Evolutionary conservation across 257 asterid species (phyloP).

Genomic region (Parsonsia alboflavescens): DNA sequence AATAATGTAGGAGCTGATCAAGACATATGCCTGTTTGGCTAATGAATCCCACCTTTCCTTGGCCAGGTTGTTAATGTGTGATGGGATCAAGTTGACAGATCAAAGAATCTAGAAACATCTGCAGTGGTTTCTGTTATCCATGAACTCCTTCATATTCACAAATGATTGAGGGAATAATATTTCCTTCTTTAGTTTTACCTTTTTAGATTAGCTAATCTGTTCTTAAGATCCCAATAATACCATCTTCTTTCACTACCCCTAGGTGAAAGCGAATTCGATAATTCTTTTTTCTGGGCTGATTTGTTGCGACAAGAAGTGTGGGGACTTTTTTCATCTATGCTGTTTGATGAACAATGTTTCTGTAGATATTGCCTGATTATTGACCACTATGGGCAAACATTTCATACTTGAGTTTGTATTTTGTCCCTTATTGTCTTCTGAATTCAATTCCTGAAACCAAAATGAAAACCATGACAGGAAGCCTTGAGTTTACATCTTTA

Average conservation of each 20-base stretch:
- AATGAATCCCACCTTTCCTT: background rate
- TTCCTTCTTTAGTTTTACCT: background rate
- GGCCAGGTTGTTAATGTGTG: too few relatives aligned
- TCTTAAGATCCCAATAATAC: background rate
- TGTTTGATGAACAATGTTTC: background rate
- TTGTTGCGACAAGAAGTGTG: background rate
- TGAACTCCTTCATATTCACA: background rate
- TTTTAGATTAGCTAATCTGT: background rate
- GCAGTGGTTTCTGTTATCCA: background rate
- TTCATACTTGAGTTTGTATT: background rate
- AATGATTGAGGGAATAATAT: background rate
- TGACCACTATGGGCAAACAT: background rate
- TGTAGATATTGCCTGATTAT: background rate
- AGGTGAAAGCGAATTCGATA: background rate
- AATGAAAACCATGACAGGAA: background rate
- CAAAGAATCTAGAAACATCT: background rate
- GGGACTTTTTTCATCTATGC: background rate
- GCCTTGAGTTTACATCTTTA: background rate
- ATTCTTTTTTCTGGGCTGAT: too few relatives aligned
- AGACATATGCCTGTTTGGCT: background rate
- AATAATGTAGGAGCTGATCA: background rate
- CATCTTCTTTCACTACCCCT: background rate
- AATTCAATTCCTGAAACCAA: background rate
- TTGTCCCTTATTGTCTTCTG: background rate
- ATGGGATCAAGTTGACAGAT: conserved; percentile 1